Conservation (phyloP, 345 rosid species). For the Leavenworthia alabamica region DNA sequence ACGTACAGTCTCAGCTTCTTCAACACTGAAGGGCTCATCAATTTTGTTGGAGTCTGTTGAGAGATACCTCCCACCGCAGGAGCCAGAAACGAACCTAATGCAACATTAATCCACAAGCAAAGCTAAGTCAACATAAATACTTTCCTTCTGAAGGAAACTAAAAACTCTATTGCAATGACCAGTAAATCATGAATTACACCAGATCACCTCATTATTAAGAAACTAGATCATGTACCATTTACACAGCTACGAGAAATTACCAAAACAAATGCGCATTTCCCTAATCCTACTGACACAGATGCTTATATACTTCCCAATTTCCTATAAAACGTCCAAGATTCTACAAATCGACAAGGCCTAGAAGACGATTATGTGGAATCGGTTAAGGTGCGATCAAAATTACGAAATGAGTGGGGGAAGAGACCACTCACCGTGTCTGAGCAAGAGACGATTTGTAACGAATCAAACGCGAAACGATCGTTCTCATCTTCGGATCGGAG, state of each 20-base stretch:
- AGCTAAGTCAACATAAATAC: background rate
- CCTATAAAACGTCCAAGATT: background rate
- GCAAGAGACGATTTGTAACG: constrained; percentile 16
- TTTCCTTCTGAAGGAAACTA: background rate
- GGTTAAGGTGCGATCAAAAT: background rate
- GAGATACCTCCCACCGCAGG: constrained; percentile 43
- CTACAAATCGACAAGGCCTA: background rate
- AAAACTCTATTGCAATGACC: background rate
- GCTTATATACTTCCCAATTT: background rate
- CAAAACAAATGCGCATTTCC: background rate
- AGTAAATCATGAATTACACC: background rate
- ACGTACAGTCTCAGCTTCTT: constrained; percentile 85
- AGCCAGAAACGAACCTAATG: constrained; percentile 38
- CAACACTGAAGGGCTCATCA: constrained; percentile 70
- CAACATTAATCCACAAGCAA: background rate
- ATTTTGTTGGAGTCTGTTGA: constrained; percentile 68
- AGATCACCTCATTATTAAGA: background rate
- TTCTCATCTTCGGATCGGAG: constrained; percentile 24
- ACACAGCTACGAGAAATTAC: background rate
- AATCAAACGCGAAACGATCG: constrained; percentile 33
- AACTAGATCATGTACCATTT: background rate
- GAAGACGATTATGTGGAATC: background rate
- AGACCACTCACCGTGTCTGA: constrained; percentile 21
- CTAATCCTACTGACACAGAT: background rate
- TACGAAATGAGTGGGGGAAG: background rate